Conservation (phyloP, 2,329 filamentous ascomycete genomes). For the Metarhizium brunneum region DNA sequence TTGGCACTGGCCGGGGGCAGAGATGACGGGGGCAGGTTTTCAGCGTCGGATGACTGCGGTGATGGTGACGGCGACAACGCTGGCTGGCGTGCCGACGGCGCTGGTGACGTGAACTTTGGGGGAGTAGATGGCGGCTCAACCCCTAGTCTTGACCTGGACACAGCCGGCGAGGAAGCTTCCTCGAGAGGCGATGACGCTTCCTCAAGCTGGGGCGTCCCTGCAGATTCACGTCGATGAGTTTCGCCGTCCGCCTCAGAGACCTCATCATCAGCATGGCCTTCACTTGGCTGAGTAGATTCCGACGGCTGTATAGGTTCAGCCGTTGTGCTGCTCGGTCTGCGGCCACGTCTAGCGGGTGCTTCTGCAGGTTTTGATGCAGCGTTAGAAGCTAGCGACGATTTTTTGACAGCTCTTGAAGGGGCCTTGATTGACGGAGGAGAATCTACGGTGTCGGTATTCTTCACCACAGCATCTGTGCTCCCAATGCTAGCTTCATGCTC, state of each 20-base stretch:
- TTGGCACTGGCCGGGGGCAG: constrained; percentile 39
- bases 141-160: constrained; percentile 5
- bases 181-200: neutral
- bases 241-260: constrained; percentile 6
- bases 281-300: neutral
- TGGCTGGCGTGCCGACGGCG: constrained; percentile 41
- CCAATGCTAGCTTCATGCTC: constrained; percentile 28
- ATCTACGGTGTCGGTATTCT: constrained; percentile 18
- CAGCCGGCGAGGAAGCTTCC: neutral
- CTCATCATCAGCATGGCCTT: constrained; percentile 7
- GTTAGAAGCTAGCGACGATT: constrained; percentile 15
- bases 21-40: constrained; percentile 68
- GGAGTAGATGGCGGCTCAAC: constrained; percentile 33
- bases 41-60: constrained; percentile 69
- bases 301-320: neutral
- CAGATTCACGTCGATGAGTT: neutral
- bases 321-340: constrained; percentile 19
- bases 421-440: constrained; percentile 14
- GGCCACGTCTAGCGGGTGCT: constrained; percentile 17
- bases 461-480: constrained; percentile 33
- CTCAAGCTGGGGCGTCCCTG: neutral
- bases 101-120: constrained; percentile 30
- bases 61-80: constrained; percentile 55
- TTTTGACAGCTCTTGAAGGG: constrained; percentile 14
- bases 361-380: constrained; percentile 6